Base-by-base conservation (phyloP, 2,329 filamentous ascomycete genomes). In the Clonostachys chloroleuca region DNA sequence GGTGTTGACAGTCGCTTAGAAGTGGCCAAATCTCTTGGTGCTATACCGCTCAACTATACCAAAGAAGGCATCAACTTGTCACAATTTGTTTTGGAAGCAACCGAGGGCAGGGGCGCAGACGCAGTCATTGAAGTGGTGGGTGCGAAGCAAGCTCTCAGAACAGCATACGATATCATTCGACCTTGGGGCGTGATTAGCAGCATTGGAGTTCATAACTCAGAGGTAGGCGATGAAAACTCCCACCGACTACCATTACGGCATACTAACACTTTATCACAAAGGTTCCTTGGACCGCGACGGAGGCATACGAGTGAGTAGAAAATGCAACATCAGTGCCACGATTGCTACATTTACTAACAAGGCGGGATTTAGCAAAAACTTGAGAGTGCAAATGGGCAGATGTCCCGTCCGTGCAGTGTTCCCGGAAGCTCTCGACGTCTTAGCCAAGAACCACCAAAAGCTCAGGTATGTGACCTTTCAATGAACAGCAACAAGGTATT, bases 91-190 rank as follows among this genome's bases (percentile, higher is more conserved):
- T 83, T 83, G 59, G 85, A 88, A 55, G 78, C 84, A 43, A 94
- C 89, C 0, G 76, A 86, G 14, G 90, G 90, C 7, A 77, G 92
- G 37, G 92, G 92, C 7, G 91, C 91, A 13, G 92, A 96, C 67
- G 83, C 89, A 16, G 83, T 94, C 3, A 83, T 96, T 54, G 87
- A 92, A 63, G 85, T 89, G 6, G 87, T 91, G 24, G 87, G 87
- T 0, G 67, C 85, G 50, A 83, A 81, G 46, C 78, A 83, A 36
- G 87, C 87, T 3, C 65, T 91, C 59, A 79, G 75, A 57, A 87
- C 83, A 35, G 86, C 80, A 0, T 90, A 84, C 63, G 85, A 90
- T 34, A 63, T 90, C 16, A 63, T 91, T 48, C 75, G 87, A 46
- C 85, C 86, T 2, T 91, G 83, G 70, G 87, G 87, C 6, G 78